Percentiles rank a stretch among this genome's conserved stretches.
Evolutionary conservation across 2,329 filamentous ascomycete species (phyloP).

Genomic region (Venturia carpophila): DNA sequence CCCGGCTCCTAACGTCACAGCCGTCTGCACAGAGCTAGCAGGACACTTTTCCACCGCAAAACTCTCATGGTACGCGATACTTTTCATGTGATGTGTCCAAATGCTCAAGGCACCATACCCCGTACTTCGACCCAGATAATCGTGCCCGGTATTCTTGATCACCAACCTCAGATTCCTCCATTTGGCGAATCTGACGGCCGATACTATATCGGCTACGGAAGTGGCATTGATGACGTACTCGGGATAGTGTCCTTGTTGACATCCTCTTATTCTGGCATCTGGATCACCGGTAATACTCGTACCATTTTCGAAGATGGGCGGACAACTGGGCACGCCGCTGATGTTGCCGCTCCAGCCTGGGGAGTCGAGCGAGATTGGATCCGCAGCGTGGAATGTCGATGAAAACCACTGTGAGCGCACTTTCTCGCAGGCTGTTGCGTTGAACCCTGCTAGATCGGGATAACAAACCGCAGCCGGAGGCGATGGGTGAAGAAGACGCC

Average conservation of each 20-base stretch:
- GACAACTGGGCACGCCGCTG: constrained; percentile 4
- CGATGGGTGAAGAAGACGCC: constrained; percentile 8
- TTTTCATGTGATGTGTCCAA: constrained; percentile 17
- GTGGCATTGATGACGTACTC: constrained; percentile 37
- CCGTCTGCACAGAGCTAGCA: neutral
- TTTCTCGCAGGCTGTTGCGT: neutral
- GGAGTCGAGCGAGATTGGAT: constrained; percentile 10
- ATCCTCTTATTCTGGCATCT: neutral
- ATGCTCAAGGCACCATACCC: constrained; percentile 13
- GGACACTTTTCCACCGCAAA: constrained; percentile 7
- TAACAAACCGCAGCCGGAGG: constrained; percentile 16
- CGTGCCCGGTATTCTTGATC: constrained; percentile 19
- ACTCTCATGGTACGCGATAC: constrained; percentile 2
- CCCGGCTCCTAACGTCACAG: constrained; percentile 17
- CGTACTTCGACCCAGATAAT: constrained; percentile 15
- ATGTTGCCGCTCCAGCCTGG: constrained; percentile 11
- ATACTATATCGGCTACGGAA: constrained; percentile 26
- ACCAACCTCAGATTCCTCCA: constrained; percentile 14
- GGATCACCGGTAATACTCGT: constrained; percentile 12
- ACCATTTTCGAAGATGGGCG: constrained; percentile 10
- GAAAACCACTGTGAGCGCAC: constrained; percentile 10
- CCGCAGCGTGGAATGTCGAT: neutral
- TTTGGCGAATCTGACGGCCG: constrained; percentile 16
- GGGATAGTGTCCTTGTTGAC: constrained; percentile 25
- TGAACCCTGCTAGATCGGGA: neutral